A percentile compares a stretch with the other conserved stretches of the same genome.
These are phyloP conservation scores for Pisolithus marmoratus DNA, from an alignment of 768 basidiomycete genomes.

Conservation along the genomic window DNA sequence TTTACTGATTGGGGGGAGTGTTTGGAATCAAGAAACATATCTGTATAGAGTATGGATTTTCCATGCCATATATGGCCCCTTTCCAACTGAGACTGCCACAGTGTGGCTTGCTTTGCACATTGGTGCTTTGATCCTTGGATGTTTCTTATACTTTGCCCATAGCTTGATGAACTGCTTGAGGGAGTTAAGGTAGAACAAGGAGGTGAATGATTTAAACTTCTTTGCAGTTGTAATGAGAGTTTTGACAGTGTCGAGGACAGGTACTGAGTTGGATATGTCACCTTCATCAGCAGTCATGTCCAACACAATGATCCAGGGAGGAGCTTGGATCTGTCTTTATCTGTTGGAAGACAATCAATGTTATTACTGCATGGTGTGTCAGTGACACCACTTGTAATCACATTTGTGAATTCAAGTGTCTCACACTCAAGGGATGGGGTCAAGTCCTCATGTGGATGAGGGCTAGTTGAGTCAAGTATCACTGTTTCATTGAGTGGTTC, in stretches of 20 bases:
- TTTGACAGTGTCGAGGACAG: neutral
- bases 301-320: no score
- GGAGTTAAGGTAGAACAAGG: neutral
- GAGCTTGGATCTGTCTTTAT: no score
- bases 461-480: no score
- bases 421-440: no score
- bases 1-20: neutral
- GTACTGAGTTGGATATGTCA: no score
- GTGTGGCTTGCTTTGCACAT: neutral
- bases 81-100: slow-evolving; percentile 2
- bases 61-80: slow-evolving; percentile 1
- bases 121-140: slow-evolving; percentile 1
- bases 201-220: slow-evolving; percentile 6
- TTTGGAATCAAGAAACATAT: neutral
- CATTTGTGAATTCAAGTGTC: no score
- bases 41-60: slow-evolving; percentile 1
- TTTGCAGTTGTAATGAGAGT: slow-evolving; percentile 1
- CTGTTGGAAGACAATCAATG: no score
- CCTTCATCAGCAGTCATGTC: no score
- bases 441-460: no score
- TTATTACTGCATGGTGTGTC: no score
- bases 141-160: neutral
- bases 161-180: slow-evolving; percentile 3
- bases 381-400: no score
- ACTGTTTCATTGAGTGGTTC: no score